phyloP scores from a whole-genome alignment of 768 basidiomycete species.

The Naganishia randhawae region DNA sequence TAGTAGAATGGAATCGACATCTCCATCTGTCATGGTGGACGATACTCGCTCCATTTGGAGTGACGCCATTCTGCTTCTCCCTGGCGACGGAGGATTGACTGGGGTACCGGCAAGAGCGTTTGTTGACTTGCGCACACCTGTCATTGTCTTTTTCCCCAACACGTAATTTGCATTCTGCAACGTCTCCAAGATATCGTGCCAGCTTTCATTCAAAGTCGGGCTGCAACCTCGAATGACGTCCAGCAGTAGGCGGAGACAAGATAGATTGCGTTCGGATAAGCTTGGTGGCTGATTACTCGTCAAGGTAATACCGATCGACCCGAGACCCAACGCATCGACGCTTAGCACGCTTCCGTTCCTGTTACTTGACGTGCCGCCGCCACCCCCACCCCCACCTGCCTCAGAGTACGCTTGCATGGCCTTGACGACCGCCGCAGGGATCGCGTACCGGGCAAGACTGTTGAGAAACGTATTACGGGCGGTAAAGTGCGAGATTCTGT shows the following conservation, averaged over 20 bases:
- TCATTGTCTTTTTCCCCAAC: slow-evolving; percentile 30
- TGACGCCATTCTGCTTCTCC: slow-evolving; percentile 53
- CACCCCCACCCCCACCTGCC: slow-evolving; percentile 32
- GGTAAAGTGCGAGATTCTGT: slow-evolving; percentile 52
- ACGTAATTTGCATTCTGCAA: slow-evolving; percentile 95
- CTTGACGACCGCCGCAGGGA: slow-evolving; percentile 84
- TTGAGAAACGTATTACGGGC: slow-evolving; percentile 91
- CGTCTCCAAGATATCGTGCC: slow-evolving; percentile 85
- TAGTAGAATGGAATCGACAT: slow-evolving; percentile 63
- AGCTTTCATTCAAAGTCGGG: slow-evolving; percentile 79
- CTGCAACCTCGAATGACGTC: slow-evolving; percentile 71
- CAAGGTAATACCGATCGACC: slow-evolving; percentile 7
- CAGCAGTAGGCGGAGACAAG: slow-evolving; percentile 79
- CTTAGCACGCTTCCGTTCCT: slow-evolving; percentile 9
- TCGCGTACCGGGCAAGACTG: slow-evolving; percentile 81
- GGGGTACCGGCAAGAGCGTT: slow-evolving; percentile 34
- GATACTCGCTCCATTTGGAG: slow-evolving; percentile 16
- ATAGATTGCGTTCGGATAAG: slow-evolving; percentile 82
- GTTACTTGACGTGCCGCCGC: slow-evolving; percentile 35
- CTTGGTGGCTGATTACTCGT: slow-evolving; percentile 58
- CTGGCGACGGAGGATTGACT: slow-evolving; percentile 50
- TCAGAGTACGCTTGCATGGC: slow-evolving; percentile 62
- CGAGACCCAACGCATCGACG: slow-evolving; percentile 49
- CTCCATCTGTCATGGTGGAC: slow-evolving; percentile 59
- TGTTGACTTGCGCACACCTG: not conserved